These are phyloP conservation scores for Tylopilus sp. DNA, from an alignment of 1,284 basidiomycete genomes.

Conservation along the genomic window DNA sequence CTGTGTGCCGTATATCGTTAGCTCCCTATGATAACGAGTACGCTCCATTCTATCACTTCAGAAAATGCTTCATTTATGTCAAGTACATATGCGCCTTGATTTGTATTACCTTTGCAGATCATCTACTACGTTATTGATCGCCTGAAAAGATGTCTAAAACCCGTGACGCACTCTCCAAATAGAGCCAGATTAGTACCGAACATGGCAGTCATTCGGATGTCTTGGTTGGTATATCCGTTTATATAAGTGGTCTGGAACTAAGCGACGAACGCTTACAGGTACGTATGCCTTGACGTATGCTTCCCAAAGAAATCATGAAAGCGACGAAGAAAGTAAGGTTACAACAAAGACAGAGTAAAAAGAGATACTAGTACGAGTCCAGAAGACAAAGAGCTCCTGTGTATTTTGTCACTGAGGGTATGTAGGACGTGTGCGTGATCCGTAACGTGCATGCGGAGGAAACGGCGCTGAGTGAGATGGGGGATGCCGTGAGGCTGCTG, in stretches of 20 bases:
- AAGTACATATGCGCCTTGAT: no score
- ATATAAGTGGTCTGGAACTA: not conserved
- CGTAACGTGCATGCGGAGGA: not conserved
- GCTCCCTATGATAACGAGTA: no score
- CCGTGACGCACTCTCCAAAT: not conserved
- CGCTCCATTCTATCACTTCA: no score
- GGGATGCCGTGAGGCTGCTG: not conserved
- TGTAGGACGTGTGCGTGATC: constrained; percentile 3
- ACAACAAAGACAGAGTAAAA: not conserved
- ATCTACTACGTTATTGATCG: not conserved
- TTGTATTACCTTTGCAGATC: no score
- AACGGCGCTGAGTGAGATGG: not conserved
- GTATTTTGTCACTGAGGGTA: constrained; percentile 9
- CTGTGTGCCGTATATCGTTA: no score
- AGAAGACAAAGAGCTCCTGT: not conserved
- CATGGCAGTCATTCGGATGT: not conserved
- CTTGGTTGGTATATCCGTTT: not conserved
- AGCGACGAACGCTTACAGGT: constrained; percentile 5
- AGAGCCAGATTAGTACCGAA: not conserved
- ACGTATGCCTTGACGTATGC: not conserved
- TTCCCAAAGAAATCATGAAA: not conserved
- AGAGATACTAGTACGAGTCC: not conserved
- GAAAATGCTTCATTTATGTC: no score
- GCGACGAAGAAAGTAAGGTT: not conserved
- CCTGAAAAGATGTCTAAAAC: not conserved